Base-by-base conservation (phyloP, 129 eudicot species). In the Glebionis coronaria region DNA sequence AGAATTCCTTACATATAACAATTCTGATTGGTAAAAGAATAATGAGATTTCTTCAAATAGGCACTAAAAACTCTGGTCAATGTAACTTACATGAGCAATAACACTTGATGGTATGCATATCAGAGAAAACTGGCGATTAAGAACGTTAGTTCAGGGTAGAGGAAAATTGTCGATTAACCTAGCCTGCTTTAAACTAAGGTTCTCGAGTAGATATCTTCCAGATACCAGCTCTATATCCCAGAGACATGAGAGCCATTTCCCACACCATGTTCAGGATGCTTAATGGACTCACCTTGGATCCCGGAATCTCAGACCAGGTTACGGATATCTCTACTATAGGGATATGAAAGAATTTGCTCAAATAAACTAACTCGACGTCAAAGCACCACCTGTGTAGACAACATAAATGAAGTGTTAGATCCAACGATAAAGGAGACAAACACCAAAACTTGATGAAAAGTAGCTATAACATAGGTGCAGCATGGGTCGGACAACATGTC, bases 251-350 rank as follows among this genome's bases (percentile, higher is more conserved):
- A 40, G 77, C 84, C 86, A 93, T 72, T 81, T 93, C 98, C 98
- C 98, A 93, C 72, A 93, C 70, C 98, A 93, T 93, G 72, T 88
- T 93, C 9, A 92, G 86, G 50, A 93, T 93, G 82, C 98, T 93
- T 50, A 88, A 73, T 1, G 80, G 72, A 49, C 88, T 93, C 66
- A 93, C 88, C 56, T 93, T 93, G 3, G 98, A 93, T 77, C 98
- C 98, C 2, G 98, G 98, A 67, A 93, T 88, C 68, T 93, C 98
- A 61, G 86, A 73, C 98, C 98, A 93, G 12, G 81, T 93, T 18
- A 93, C 98, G 0, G 98, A 88, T 61, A 93, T 79, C 84, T 93
- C 98, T 12, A 66, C 46, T 63, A 88, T 82, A 7, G 90, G 95
- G 73, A 93, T 86, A 27, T 59, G 21, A 59, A 93, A 93, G 67